phyloP scores from a whole-genome alignment of 192 early-diverging fungal genomes.

The Coemansia sp. region DNA sequence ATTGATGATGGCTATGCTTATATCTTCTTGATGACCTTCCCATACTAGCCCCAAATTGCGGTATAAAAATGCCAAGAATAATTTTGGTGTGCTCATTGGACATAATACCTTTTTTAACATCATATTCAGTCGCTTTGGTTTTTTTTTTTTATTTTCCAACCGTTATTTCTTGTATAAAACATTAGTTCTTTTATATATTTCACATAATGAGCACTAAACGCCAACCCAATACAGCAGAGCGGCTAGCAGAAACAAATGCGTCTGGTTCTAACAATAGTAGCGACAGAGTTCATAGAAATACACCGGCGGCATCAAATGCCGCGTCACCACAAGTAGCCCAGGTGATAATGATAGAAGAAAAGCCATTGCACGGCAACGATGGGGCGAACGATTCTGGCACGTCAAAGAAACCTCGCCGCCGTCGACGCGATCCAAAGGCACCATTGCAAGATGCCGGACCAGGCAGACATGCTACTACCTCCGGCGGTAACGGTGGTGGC shows the following conservation, averaged over 20 bases:
- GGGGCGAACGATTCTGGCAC: background rate
- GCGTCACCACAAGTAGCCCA: background rate
- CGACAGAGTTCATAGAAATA: background rate
- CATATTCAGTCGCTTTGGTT: too few species aligned
- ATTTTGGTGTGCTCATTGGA: too few species aligned
- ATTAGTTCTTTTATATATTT: too few species aligned
- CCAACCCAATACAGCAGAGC: background rate
- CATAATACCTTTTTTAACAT: too few species aligned
- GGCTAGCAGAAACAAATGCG: background rate
- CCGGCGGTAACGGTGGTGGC: background rate
- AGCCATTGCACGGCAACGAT: background rate
- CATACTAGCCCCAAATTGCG: too few species aligned
- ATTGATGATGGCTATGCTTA: too few species aligned
- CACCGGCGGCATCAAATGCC: background rate
- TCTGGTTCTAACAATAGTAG: background rate
- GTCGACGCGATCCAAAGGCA: background rate
- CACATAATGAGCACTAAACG: background rate
- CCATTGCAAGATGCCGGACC: background rate
- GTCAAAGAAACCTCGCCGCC: background rate
- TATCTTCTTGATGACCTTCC: too few species aligned
- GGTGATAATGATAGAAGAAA: background rate
- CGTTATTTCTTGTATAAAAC: too few species aligned
- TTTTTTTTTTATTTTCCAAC: too few species aligned
- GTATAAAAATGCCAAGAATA: too few species aligned
- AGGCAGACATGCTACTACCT: background rate